Evolutionary conservation across 1,284 basidiomycete genomes (phyloP), one percentile per base, ranked within the genome.

Genomic region (Leccinum solheimii): DNA sequence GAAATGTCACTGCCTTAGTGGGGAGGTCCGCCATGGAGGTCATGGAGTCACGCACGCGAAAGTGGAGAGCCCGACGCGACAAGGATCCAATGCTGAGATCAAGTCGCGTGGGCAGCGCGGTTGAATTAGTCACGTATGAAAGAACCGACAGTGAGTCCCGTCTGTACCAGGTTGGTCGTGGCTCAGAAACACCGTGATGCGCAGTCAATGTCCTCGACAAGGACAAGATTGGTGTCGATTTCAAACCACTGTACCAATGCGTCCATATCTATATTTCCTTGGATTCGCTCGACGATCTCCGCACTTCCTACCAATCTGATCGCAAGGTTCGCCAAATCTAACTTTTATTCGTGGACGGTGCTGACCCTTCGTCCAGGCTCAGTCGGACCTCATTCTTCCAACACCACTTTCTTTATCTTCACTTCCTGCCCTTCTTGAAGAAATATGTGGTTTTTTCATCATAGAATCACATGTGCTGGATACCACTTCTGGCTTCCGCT

Each of bases 371-470:
- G 40, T 32, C 14, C 66, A 96, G 94, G 94, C 94, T 0, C 97
- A 99, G 90, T 97, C 97, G 5, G 92, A 94, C 67, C 85, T 99
- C 9, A 96, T 99, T 69, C 84, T 99, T 19, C 94, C 95, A 2
- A 80, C 79, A 67, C 83, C 85, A 21, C 77, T 90, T 59, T 84
- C 83, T 40, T 76, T 88, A 32, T 77, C 79, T 11, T 83, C 83
- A 38, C 81, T 88, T 23, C 80, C 81, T 9, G 77, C 84, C 26
- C 79, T 97, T 19, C 90, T 93, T 45, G 90, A 98, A 76, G 94
- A 98, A 76, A 94, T 98, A 64, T 92, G 96, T n/a, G 97, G 97
- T 0, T 99, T 98, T 78, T 99, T 99, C 79, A 94, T 99, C 62
- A 91, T 99, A 65, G 97, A 99, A 76, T 89, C 87, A 5, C 91